A percentile compares a stretch with the other conserved stretches of the same genome.
Conservation (phyloP, 164 flowering plant species). For the Santalum album region DNA sequence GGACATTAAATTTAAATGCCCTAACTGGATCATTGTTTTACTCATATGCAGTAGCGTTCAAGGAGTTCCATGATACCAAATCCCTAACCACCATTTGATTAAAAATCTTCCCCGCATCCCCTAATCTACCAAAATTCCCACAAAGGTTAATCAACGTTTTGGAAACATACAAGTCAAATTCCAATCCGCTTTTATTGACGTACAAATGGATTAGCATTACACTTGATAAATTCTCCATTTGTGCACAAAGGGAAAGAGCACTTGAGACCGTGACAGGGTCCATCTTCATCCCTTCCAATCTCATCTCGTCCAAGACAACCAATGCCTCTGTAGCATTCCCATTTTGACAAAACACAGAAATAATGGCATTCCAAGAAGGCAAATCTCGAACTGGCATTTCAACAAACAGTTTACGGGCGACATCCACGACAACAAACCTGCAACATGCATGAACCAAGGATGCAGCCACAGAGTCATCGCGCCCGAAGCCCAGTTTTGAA, state of each 20-base stretch:
- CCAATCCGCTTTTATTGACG: constrained; percentile 47
- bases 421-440: constrained; percentile 26
- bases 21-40: constrained; percentile 34
- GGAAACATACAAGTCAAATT: constrained; percentile 41
- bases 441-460: constrained; percentile 60
- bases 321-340: constrained; percentile 42
- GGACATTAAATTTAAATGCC: constrained; percentile 28
- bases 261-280: too few relatives aligned
- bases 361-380: too few relatives aligned
- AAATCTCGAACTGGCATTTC: constrained; percentile 45
- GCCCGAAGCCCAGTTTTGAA: constrained; percentile 43
- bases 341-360: too few relatives aligned
- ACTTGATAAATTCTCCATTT: constrained; percentile 19
- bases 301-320: constrained; percentile 39
- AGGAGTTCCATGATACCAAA: too few relatives aligned
- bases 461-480: constrained; percentile 63
- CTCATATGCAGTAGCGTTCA: constrained; percentile 58
- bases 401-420: constrained; percentile 43
- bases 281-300: constrained; percentile 29
- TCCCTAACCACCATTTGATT: too few relatives aligned
- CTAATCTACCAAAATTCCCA: constrained; percentile 36
- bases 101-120: constrained; percentile 25
- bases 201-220: constrained; percentile 45
- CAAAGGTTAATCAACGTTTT: constrained; percentile 69
- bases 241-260: constrained; percentile 50